Base-by-base conservation (phyloP, 768 basidiomycete species). In the Rhodocollybia butyracea region DNA sequence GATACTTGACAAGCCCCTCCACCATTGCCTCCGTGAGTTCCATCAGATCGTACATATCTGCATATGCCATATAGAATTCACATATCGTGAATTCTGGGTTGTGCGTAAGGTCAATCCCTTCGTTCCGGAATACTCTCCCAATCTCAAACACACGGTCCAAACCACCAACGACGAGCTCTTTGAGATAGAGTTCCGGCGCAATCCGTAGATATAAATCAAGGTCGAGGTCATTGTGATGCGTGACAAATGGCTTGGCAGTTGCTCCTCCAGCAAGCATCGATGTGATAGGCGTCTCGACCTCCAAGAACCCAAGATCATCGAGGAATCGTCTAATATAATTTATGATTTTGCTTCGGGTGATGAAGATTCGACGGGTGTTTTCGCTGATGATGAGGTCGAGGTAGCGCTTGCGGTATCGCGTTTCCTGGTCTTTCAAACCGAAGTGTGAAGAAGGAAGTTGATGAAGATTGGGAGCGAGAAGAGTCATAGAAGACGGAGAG, bases 51-150 rank as follows among this genome's bases (percentile, higher is more conserved):
- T 92, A 89, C 94, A 96, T 95, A 70, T 98, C 97, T 56, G 97
- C 97, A 64, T 98, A 98, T 29, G 97, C 96, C 96, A 99, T 98
- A 68, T 98, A 99, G 74, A 99, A 98, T 76, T 99, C 96, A 81
- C 96, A 98, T 74, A 98, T 96, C 5, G 93, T 91, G 76, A 98
- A 98, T 70, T 99, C 97, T 61, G 97, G 97, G 73, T 99, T 99
- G 72, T 99, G 97, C 17, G 97, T 99, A 61, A 99, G 76, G 74
- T 99, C 97, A 66, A 99, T 99, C 29, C 95, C 91, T 70, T 99
- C 97, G 71, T 98, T 99, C 45, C 97, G 80, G 82, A 98, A 99
- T 12, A 98, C 94, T 39, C 96, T 86, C 2, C 96, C 97, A 59
- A 99, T 98, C 73, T 99, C 97, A 72, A 93, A 99, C 12, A 99